A percentile compares a stretch with the other conserved stretches of the same genome.
These are phyloP conservation scores for Monosporozyma unispora DNA, from an alignment of 805 yeast species.

Conservation along the genomic window DNA sequence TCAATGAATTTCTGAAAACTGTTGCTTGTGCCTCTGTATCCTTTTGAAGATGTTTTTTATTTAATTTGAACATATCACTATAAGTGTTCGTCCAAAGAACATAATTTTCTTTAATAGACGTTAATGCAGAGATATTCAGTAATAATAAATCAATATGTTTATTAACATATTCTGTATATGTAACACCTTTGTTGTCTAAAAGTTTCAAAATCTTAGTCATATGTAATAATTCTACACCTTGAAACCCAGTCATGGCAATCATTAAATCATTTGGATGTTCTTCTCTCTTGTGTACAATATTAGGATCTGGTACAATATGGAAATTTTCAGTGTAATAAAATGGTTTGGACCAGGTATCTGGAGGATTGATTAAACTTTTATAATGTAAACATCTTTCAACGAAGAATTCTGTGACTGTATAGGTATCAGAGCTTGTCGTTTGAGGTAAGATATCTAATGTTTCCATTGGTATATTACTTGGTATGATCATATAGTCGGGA, in stretches of 20 bases:
- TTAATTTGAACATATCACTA: slow-evolving; percentile 18
- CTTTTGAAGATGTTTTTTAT: not conserved
- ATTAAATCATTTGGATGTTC: slow-evolving; percentile 9
- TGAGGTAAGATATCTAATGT: slow-evolving; percentile 2
- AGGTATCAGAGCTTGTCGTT: not conserved
- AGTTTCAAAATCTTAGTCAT: slow-evolving; percentile 50
- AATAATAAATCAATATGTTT: slow-evolving; percentile 24
- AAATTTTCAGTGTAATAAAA: slow-evolving; percentile 26
- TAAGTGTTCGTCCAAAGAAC: slow-evolving; percentile 26
- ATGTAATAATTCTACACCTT: slow-evolving; percentile 69
- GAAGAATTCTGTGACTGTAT: slow-evolving; percentile 68
- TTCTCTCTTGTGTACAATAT: slow-evolving; percentile 12
- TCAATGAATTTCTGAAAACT: slow-evolving; percentile 27
- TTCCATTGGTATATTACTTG: slow-evolving; percentile 16
- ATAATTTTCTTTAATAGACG: slow-evolving; percentile 20
- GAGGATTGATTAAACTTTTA: slow-evolving; percentile 32
- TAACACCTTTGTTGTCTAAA: slow-evolving; percentile 34
- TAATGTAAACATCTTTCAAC: slow-evolving; percentile 65
- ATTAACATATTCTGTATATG: slow-evolving; percentile 21
- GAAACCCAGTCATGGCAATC: slow-evolving; percentile 61
- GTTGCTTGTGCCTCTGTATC: slow-evolving; percentile 9
- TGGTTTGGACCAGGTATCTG: slow-evolving; percentile 61
- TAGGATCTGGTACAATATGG: slow-evolving; percentile 21
- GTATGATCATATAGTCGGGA: slow-evolving; percentile 12
- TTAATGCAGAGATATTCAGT: slow-evolving; percentile 23